Base-by-base conservation (phyloP, 768 basidiomycete genomes). In the Rhodotorula diobovata region DNA sequence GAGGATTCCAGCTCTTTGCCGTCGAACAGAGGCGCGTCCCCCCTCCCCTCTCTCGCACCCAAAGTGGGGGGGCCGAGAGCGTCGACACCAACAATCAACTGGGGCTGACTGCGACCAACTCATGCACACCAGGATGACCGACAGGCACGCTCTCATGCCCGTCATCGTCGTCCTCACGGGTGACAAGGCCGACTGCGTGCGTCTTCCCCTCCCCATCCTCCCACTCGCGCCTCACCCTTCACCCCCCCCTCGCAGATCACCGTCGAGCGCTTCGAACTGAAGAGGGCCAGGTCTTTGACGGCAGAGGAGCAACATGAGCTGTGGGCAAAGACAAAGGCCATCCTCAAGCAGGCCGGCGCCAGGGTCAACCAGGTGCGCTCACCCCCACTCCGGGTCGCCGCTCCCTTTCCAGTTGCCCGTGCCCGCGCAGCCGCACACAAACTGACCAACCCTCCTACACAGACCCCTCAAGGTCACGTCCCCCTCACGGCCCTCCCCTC, bases 141-240 rank as follows among this genome's bases (percentile, higher is more conserved):
- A 65, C 12, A 20, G 61, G 18, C 34, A 56, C 32, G 55, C 55
- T 4, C 43, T 57, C 16, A 46, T 65, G 25, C 63, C 63, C 16
- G 55, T 48, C 50, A 50, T 64, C 25, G 34, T 57, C 7, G 63
- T 65, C 63, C 55, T 64, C 45, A 65, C 63, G 16, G 55, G 63
- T 10, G 63, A 65, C 25, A 57, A 65, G 54, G 30, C 30, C 54
- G 63, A 65, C 34, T 46, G 37, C 45, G 63, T 65, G 30, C 12
- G 55, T 2, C 45, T 23, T 25, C n/a, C 25, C 43, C 41, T 46
- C 28, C 7, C 32, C 32, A 28, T 25, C 21, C 21, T 10, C 8
- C 25, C n/a, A 28, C 32, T 12, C 12, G 14, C n/a, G 46, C 61
- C 18, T 20, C 25, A 9, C 10, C 23, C 12, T 20, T 20, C 35